Percentiles rank a stretch among this genome's conserved stretches.
Evolutionary conservation across 139 green algal species (phyloP).

Genomic region (Micractinium conductrix): DNA sequence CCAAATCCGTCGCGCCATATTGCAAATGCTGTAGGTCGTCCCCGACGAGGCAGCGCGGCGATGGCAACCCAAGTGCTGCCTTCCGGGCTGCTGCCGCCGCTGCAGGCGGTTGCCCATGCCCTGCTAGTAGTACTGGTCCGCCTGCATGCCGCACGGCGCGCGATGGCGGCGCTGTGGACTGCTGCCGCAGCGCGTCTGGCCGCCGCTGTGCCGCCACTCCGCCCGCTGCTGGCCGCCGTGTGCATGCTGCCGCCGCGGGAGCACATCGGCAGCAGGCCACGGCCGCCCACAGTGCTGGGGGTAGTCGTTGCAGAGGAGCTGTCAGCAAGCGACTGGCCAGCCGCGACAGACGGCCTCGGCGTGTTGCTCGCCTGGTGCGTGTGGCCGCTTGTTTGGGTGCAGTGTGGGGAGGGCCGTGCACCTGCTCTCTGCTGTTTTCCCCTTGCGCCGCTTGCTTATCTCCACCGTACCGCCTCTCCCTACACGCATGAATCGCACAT

Average conservation of each 20-base stretch:
- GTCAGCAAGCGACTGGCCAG: not conserved
- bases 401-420: not conserved
- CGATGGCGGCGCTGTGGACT: not conserved
- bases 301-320: not conserved
- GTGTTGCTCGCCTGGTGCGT: conserved; percentile 4
- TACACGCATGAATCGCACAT: too few species aligned
- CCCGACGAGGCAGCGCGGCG: too few species aligned
- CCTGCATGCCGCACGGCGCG: not conserved
- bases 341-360: conserved; percentile 3
- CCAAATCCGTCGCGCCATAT: too few species aligned
- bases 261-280: conserved; percentile 20
- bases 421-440: not conserved
- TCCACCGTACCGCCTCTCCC: not conserved
- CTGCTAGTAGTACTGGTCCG: not conserved
- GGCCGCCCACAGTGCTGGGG: not conserved
- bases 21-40: too few species aligned
- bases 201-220: not conserved
- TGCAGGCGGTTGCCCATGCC: not conserved
- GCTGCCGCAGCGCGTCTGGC: not conserved
- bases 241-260: not conserved
- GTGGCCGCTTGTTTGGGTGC: not conserved
- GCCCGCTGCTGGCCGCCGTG: not conserved
- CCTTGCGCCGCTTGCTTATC: not conserved
- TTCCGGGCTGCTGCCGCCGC: not conserved
- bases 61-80: too few species aligned